Conservation (phyloP, 805 yeast genomes). For the Barnettozyma siamensis region DNA sequence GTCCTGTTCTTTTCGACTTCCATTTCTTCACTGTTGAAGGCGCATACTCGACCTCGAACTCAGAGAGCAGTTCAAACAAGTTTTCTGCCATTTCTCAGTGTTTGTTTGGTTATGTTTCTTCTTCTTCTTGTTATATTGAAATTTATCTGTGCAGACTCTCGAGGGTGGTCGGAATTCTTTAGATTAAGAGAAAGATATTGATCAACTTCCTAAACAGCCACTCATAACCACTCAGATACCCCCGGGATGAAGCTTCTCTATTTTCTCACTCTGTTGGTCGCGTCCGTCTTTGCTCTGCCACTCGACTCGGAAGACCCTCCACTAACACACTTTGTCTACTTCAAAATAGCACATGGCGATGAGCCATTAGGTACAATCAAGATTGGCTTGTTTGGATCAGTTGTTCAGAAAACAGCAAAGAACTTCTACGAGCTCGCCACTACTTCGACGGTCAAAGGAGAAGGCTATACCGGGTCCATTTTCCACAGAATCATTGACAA, state of each 20-base stretch:
- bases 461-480: slow-evolving; percentile 49
- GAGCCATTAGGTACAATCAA: slow-evolving; percentile 31
- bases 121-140: not conserved
- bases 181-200: too few species aligned
- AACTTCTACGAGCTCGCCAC: slow-evolving; percentile 51
- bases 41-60: slow-evolving; percentile 68
- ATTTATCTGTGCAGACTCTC: not conserved
- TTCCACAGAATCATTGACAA: slow-evolving; percentile 72
- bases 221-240: too few species aligned
- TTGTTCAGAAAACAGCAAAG: slow-evolving; percentile 56
- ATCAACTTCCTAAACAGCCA: too few species aligned
- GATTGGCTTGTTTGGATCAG: slow-evolving; percentile 60
- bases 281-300: slow-evolving; percentile 11
- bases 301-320: slow-evolving; percentile 19
- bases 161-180: slow-evolving; percentile 1
- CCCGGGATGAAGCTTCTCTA: slow-evolving; percentile 14
- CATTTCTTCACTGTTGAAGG: slow-evolving; percentile 69
- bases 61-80: slow-evolving; percentile 36
- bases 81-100: slow-evolving; percentile 1
- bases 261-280: slow-evolving; percentile 6
- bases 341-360: slow-evolving; percentile 19
- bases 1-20: slow-evolving; percentile 74
- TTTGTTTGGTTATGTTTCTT: too few species aligned
- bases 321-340: slow-evolving; percentile 23
- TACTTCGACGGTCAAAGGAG: slow-evolving; percentile 16